Base-by-base conservation (phyloP, 2,329 filamentous ascomycete genomes). In the Coniosporium tulheliwenetii region DNA sequence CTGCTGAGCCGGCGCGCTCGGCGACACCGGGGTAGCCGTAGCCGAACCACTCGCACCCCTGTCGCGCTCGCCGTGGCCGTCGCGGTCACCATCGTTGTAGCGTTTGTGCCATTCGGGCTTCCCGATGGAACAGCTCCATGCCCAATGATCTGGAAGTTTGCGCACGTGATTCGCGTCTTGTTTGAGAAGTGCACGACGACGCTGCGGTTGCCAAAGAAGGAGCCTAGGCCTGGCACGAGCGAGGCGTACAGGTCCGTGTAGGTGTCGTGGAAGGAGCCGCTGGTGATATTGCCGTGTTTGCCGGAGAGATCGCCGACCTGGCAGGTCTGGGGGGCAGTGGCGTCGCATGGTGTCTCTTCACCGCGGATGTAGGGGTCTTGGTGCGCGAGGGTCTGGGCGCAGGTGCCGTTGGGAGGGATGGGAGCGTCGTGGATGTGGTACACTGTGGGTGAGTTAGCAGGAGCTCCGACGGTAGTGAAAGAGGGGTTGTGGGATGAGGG, bases 111-210 rank as follows among this genome's bases (percentile, higher is more conserved):
- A 26, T 26, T 26, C 19, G 19, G 19, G 19, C 19, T 26, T 26
- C 19, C 19, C 19, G 19, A 26, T 4, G 19, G 19, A 26, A 26
- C 19, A 7, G 19, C 19, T 26, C 19, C 19, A 7, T 26, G 19
- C 4, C 19, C 19, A 26, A 26, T 26, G 19, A 26, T 7, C 7
- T 48, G 55, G 52, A 76, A 75, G 55, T 75, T 75, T 43, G 67
- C 73, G 58, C 73, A 77, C 29, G 67, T 65, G 49, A 76, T 60
- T 45, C 69, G 65, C 7, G 66, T 70, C 47, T 63, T 65, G 56
- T 75, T 70, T 39, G 62, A 54, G 37, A 57, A 59, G 48, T 76
- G 71, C 34, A 77, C 53, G 35, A 76, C 72, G 41, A 76, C 52
- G 37, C 66, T 71, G 36, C 66, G 61, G 50, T 71, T 66, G 38